phyloP scores from a whole-genome alignment of 2,329 filamentous ascomycete genomes.

The Microdochium trichocladiopsis region DNA sequence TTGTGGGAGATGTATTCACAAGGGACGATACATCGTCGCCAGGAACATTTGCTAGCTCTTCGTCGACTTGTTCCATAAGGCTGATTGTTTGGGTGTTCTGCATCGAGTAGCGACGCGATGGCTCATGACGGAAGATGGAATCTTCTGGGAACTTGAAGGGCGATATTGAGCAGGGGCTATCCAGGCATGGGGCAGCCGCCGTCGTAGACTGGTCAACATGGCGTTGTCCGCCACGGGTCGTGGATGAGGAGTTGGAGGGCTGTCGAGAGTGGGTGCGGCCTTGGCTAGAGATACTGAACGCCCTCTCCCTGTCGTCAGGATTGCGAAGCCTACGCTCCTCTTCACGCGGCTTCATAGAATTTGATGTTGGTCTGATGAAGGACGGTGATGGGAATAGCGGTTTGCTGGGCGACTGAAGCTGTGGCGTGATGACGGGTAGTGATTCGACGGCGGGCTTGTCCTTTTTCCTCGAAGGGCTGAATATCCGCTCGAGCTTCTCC shows the following conservation, averaged over 20 bases:
- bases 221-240: neutral
- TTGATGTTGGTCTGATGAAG: neutral
- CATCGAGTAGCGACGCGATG: neutral
- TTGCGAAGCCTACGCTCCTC: neutral
- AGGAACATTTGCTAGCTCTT: neutral
- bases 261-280: neutral
- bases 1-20: neutral
- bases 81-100: neutral
- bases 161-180: neutral
- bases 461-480: neutral
- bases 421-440: neutral
- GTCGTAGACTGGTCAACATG: neutral
- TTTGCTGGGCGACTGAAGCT: neutral
- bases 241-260: neutral
- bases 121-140: neutral
- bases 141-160: neutral
- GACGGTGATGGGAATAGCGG: neutral
- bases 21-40: neutral
- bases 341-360: neutral
- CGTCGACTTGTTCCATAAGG: neutral
- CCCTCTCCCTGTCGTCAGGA: neutral
- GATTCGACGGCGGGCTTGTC: neutral
- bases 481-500: neutral
- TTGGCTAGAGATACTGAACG: neutral
- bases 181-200: neutral